phyloP scores from a whole-genome alignment of 2,329 filamentous ascomycete species.

The Allantophomopsis cytisporea region DNA sequence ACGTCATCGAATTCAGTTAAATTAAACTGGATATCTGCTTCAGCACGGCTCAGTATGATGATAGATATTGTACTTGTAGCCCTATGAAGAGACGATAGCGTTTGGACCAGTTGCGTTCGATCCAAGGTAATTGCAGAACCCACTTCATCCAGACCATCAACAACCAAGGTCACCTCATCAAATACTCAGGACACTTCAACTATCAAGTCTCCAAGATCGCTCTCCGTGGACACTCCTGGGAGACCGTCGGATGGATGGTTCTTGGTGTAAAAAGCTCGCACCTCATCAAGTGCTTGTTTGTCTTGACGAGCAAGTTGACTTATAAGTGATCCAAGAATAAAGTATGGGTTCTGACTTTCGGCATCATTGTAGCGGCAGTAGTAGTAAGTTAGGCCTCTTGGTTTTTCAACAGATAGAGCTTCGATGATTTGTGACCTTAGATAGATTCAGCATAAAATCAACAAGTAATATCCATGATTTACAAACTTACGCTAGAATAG shows the following conservation, averaged over 20 bases:
- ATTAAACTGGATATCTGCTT: neutral
- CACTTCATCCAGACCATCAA: slow-evolving; percentile 1
- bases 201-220: neutral
- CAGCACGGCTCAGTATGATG: neutral
- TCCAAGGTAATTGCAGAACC: neutral
- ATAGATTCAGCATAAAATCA: too few relatives aligned
- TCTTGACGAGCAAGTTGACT: neutral
- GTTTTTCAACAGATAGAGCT: neutral
- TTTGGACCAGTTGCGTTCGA: neutral
- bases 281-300: neutral
- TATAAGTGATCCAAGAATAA: neutral
- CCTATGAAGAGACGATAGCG: neutral
- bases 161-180: neutral
- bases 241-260: neutral
- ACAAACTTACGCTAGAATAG: neutral
- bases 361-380: neutral
- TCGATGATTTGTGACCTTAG: neutral
- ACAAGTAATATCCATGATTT: too few relatives aligned
- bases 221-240: neutral
- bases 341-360: neutral
- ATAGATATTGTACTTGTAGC: neutral
- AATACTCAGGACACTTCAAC: neutral
- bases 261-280: neutral
- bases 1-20: neutral
- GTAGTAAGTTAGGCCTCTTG: neutral